Evolutionary conservation across 2,329 filamentous ascomycete genomes (phyloP).

Genomic region (Alternaria conjuncta): DNA sequence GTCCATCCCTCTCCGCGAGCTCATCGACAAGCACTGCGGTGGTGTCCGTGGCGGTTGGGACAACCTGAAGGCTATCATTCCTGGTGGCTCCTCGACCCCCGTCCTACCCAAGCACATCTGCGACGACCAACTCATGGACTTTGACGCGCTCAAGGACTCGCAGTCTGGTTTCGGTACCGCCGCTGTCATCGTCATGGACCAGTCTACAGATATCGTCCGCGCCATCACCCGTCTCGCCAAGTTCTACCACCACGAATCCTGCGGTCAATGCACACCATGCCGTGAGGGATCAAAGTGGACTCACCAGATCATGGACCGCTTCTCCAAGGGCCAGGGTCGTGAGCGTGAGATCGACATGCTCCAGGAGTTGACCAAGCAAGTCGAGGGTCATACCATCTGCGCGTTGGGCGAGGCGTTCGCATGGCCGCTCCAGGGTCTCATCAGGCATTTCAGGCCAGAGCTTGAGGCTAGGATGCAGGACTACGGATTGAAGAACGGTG

Average conservation of each 20-base stretch:
- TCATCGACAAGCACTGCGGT: conserved; percentile 98
- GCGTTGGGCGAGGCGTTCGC: conserved; percentile 97
- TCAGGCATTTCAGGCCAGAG: conserved; percentile 97
- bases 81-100: conserved; percentile 94
- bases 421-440: conserved; percentile 97
- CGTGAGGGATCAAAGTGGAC: conserved; percentile 99
- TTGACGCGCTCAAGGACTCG: conserved; percentile 96
- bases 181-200: conserved; percentile 98
- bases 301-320: conserved; percentile 97
- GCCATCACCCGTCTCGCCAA: conserved; percentile 90
- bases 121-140: conserved; percentile 98
- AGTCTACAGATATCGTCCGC: conserved; percentile 93
- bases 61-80: conserved; percentile 93
- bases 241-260: conserved; percentile 98
- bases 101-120: conserved; percentile 90
- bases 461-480: conserved; percentile 88
- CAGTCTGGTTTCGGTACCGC: conserved; percentile 97
- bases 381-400: conserved; percentile 98
- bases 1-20: conserved; percentile 93
- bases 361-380: conserved; percentile 98
- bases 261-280: conserved; percentile 99
- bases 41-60: conserved; percentile 97
- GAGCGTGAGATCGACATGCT: conserved; percentile 98
- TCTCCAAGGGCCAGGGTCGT: conserved; percentile 87
- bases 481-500: conserved; percentile 75